These are phyloP conservation scores for Mortierella sp. DNA, from an alignment of 371 early-diverging fungal species.

Conservation along the genomic window DNA sequence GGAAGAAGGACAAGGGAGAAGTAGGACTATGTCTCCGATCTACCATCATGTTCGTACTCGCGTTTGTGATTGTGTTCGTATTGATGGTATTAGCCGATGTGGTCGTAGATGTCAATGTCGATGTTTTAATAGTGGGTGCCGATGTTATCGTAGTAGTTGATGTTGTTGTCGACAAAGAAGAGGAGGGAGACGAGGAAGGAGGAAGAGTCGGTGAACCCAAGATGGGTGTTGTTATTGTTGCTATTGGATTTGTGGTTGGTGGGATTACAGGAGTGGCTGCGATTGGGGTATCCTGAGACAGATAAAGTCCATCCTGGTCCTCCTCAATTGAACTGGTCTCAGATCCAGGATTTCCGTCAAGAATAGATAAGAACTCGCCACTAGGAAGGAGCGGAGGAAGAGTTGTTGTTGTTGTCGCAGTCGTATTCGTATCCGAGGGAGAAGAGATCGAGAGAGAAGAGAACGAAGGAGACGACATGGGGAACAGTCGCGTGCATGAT, in stretches of 20 bases:
- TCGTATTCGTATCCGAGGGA: not conserved
- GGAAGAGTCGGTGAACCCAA: not conserved
- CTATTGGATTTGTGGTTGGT: too few relatives aligned
- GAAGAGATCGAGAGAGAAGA: not conserved
- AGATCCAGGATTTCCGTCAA: not conserved
- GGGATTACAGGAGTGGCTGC: too few relatives aligned
- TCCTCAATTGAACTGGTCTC: not conserved
- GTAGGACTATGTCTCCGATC: slow-evolving; percentile 8
- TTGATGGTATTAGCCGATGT: slow-evolving; percentile 8
- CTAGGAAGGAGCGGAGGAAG: too few relatives aligned
- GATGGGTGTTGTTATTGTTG: too few relatives aligned
- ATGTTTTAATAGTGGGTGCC: slow-evolving; percentile 6
- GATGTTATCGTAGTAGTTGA: slow-evolving; percentile 24
- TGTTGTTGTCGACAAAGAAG: slow-evolving; percentile 13
- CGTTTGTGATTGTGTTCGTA: slow-evolving; percentile 1
- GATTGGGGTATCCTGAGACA: slow-evolving; percentile 10
- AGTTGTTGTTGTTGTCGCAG: too few relatives aligned
- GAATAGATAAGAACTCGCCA: not conserved
- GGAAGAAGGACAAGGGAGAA: not conserved
- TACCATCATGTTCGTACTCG: slow-evolving; percentile 14
- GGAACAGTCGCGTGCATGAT: not conserved
- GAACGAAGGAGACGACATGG: slow-evolving; percentile 1
- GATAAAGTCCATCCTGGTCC: not conserved
- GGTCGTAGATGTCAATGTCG: slow-evolving; percentile 6
- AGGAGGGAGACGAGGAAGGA: not conserved